Evolutionary conservation across 768 basidiomycete species (phyloP).

Genomic region (Suillus tomentosus): DNA sequence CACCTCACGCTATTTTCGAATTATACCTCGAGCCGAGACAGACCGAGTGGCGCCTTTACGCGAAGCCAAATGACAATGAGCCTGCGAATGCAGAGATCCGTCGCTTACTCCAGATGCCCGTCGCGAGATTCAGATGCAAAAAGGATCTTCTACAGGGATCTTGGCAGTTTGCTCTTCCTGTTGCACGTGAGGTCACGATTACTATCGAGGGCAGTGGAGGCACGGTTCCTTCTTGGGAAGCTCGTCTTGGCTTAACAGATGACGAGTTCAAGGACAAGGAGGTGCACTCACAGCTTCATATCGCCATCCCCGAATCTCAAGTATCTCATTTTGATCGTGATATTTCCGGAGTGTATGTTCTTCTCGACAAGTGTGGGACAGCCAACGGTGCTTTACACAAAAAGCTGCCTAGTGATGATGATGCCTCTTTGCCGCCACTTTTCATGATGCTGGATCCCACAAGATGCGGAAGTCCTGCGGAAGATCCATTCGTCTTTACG

Average conservation of each 20-base stretch:
- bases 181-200: conserved; percentile 53
- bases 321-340: conserved; percentile 66
- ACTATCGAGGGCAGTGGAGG: conserved; percentile 61
- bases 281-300: conserved; percentile 66
- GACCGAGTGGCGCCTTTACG: conserved; percentile 88
- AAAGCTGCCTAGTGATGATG: conserved; percentile 46
- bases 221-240: conserved; percentile 83
- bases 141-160: conserved; percentile 62
- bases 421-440: conserved; percentile 57
- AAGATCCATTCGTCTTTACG: conserved; percentile 87
- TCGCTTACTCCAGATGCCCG: conserved; percentile 66
- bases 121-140: conserved; percentile 70
- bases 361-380: conserved; percentile 86
- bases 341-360: conserved; percentile 76
- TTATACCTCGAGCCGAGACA: conserved; percentile 74
- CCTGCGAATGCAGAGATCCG: conserved; percentile 84
- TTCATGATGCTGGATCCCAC: conserved; percentile 86
- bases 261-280: conserved; percentile 65
- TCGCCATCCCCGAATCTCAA: conserved; percentile 56
- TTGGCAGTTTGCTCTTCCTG: conserved; percentile 84
- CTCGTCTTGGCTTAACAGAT: conserved; percentile 69
- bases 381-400: conserved; percentile 84
- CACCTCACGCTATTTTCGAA: conserved; percentile 69
- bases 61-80: conserved; percentile 61
- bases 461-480: conserved; percentile 67